Evolutionary conservation across 1,284 basidiomycete species (phyloP).

Genomic region (Tetrapyrgos nigripes): DNA sequence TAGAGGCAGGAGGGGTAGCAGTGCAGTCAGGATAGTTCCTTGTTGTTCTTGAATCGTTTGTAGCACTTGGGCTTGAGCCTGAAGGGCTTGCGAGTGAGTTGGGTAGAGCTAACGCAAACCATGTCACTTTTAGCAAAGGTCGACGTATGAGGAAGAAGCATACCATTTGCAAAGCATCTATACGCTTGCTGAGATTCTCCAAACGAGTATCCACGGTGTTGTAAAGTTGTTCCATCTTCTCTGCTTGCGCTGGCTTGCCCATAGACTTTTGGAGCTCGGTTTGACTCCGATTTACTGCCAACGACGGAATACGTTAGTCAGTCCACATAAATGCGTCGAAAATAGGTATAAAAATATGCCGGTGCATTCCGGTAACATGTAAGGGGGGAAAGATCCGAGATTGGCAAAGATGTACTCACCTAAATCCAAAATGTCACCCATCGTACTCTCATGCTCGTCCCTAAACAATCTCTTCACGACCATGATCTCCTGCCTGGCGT

Average conservation of each 20-base stretch:
- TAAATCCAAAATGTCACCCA: conserved; percentile 50
- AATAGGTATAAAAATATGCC: too few species aligned
- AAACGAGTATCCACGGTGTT: conserved; percentile 47
- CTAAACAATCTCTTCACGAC: conserved; percentile 52
- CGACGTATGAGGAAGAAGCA: neutral
- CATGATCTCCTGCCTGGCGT: conserved; percentile 48
- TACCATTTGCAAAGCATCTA: conserved; percentile 64
- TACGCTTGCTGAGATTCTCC: conserved; percentile 56
- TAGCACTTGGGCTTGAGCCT: conserved; percentile 58
- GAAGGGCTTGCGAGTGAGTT: conserved; percentile 50
- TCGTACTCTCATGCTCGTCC: conserved; percentile 49
- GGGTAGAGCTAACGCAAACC: conserved; percentile 45
- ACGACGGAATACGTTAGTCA: conserved; percentile 4
- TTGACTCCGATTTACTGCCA: conserved; percentile 63
- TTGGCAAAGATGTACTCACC: conserved; percentile 39
- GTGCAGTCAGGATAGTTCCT: conserved; percentile 51
- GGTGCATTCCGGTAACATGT: too few species aligned
- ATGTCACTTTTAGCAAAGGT: neutral
- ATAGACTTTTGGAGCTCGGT: conserved; percentile 61
- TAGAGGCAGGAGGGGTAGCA: conserved; percentile 63
- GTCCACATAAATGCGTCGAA: conserved; percentile 28
- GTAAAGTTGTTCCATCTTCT: conserved; percentile 46
- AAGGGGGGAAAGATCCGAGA: too few species aligned
- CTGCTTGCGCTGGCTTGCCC: conserved; percentile 60
- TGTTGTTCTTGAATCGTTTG: conserved; percentile 65